A percentile compares a stretch with the other conserved stretches of the same genome.
Conservation (phyloP, 371 early-diverging fungal species). For the Syncephalastrum racemosum region DNA sequence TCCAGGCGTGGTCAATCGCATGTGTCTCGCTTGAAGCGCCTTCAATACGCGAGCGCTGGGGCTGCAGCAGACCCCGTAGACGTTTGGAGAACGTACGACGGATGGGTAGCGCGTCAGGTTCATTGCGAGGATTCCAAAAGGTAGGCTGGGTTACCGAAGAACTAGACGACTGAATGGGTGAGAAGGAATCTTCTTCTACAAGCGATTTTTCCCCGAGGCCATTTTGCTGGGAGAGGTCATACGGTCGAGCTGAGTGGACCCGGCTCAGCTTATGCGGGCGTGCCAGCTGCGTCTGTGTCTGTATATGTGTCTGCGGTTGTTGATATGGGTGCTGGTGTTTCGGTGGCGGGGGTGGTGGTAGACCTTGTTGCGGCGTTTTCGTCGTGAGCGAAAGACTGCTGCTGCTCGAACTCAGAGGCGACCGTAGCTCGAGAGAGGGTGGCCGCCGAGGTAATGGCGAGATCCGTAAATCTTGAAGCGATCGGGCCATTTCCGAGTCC, state of each 20-base stretch:
- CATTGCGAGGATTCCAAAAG: constrained; percentile 47
- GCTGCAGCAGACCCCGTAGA: constrained; percentile 33
- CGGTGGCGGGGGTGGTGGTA: constrained; percentile 2
- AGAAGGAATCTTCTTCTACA: no score
- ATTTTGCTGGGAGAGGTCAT: no score
- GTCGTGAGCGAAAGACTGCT: no score
- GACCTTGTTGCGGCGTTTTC: not conserved
- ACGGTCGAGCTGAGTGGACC: constrained; percentile 14
- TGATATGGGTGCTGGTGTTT: not conserved
- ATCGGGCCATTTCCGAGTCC: no score
- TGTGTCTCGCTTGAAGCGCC: constrained; percentile 28
- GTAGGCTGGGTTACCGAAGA: constrained; percentile 10
- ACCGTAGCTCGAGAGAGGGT: no score
- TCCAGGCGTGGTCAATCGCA: constrained; percentile 17
- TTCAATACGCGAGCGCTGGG: constrained; percentile 29
- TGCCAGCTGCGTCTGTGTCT: not conserved
- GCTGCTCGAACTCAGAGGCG: no score
- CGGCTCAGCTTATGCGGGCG: constrained; percentile 14
- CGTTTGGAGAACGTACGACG: constrained; percentile 30
- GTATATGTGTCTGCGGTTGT: not conserved
- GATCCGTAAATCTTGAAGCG: no score
- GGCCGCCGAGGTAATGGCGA: no score
- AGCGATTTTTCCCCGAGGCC: no score
- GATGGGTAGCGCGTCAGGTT: constrained; percentile 20
- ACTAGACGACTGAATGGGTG: not conserved